Evolutionary conservation across 352 stramenopile species (phyloP).

Genomic region (Plasmopara viticola): DNA sequence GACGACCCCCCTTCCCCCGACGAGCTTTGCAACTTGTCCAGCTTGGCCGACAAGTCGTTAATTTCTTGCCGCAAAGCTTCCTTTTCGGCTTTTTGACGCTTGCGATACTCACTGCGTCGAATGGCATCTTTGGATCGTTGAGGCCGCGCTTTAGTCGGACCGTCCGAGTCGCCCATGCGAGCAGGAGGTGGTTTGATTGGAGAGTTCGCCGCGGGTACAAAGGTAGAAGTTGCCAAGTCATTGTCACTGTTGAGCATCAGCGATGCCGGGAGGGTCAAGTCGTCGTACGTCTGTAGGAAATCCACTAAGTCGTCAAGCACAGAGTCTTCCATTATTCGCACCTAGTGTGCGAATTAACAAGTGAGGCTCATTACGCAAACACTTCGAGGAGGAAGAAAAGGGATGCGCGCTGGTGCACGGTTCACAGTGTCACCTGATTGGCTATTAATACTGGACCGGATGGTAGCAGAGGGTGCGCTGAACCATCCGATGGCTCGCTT

Average conservation of each 20-base stretch:
- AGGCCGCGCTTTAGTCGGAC: background rate
- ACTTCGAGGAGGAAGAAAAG: conserved; percentile 17
- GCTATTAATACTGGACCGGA: too few relatives aligned
- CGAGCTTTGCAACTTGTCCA: conserved; percentile 20
- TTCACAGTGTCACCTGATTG: background rate
- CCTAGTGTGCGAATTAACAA: background rate
- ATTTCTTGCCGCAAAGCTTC: conserved; percentile 23
- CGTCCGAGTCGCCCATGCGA: too few relatives aligned
- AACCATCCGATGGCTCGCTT: too few relatives aligned
- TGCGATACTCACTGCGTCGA: conserved; percentile 30
- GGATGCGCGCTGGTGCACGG: conserved; percentile 8
- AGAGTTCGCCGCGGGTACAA: conserved; percentile 1
- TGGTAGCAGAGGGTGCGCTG: too few relatives aligned
- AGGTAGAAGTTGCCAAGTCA: background rate
- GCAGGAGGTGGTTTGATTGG: background rate
- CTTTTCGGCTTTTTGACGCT: conserved; percentile 32
- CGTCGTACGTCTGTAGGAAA: conserved; percentile 20
- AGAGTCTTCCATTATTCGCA: conserved; percentile 19
- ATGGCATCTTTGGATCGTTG: conserved; percentile 23
- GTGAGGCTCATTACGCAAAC: conserved; percentile 8
- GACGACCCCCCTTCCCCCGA: conserved; percentile 2
- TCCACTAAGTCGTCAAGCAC: conserved; percentile 24
- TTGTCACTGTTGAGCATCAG: conserved; percentile 5
- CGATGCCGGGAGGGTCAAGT: conserved; percentile 11
- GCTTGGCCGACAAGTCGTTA: conserved; percentile 22